These are phyloP conservation scores for Arabidopsis lyrata DNA, from an alignment of 441 rosid genomes.

Conservation along the genomic window DNA sequence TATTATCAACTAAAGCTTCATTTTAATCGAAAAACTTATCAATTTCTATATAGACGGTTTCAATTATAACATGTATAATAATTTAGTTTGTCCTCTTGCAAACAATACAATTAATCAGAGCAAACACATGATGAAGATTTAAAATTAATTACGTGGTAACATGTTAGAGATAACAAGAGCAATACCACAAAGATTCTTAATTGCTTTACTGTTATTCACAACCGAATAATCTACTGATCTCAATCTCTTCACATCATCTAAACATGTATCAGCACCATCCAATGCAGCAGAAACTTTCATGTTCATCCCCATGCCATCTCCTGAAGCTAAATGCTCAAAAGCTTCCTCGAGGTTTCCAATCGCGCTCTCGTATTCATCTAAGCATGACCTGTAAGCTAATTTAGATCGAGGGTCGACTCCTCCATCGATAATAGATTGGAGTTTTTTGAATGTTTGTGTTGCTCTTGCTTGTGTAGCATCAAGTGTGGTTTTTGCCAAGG, in stretches of 20 bases:
- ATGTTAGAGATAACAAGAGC: constrained; percentile 47
- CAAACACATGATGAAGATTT: constrained; percentile 26
- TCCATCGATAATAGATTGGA: constrained; percentile 39
- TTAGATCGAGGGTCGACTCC: constrained; percentile 45
- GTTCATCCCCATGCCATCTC: constrained; percentile 41
- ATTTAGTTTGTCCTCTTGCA: constrained; percentile 3
- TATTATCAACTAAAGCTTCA: neutral
- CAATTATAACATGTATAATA: neutral
- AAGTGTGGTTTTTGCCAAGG: constrained; percentile 40
- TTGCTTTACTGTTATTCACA: constrained; percentile 26
- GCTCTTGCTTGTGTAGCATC: constrained; percentile 36
- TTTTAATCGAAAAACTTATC: neutral
- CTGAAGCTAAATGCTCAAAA: constrained; percentile 36
- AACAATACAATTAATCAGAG: constrained; percentile 24
- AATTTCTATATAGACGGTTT: neutral
- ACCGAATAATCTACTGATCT: constrained; percentile 40
- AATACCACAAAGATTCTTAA: constrained; percentile 45
- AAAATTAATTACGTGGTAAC: constrained; percentile 40
- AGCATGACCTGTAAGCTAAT: constrained; percentile 40
- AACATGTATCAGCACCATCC: constrained; percentile 42
- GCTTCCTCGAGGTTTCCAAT: constrained; percentile 35
- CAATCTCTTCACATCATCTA: constrained; percentile 40
- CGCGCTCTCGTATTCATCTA: constrained; percentile 31
- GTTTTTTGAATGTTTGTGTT: constrained; percentile 33
- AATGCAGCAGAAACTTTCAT: constrained; percentile 42